phyloP scores from a whole-genome alignment of 2,329 filamentous ascomycete species.

The Daldinia sp. region DNA sequence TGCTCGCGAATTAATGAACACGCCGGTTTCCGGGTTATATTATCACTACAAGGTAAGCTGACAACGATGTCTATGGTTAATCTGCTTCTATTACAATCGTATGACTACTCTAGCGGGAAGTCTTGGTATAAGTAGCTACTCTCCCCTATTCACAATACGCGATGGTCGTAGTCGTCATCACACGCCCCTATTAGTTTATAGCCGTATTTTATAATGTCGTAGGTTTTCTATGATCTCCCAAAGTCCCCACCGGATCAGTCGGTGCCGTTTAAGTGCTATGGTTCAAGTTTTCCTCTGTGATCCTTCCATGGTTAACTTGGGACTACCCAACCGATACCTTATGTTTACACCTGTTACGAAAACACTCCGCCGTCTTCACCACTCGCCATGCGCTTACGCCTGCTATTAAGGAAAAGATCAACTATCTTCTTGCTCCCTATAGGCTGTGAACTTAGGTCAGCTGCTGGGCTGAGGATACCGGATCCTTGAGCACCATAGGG shows the following conservation, averaged over 20 bases:
- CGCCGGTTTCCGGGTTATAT: background rate
- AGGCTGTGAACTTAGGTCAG: conserved; percentile 41
- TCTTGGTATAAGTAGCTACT: conserved; percentile 1
- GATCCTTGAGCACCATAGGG: conserved; percentile 33
- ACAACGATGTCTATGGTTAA: background rate
- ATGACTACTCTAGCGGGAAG: background rate
- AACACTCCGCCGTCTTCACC: conserved; percentile 50
- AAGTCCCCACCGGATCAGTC: background rate
- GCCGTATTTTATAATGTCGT: background rate
- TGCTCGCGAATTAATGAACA: too few relatives aligned
- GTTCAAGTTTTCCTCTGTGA: background rate
- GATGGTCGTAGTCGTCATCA: conserved; percentile 14
- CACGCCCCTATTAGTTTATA: background rate
- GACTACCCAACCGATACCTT: background rate
- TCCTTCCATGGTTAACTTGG: background rate
- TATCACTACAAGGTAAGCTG: background rate
- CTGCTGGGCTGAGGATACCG: conserved; percentile 29
- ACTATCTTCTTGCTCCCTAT: conserved; percentile 62
- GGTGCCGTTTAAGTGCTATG: background rate
- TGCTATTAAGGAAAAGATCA: conserved; percentile 61
- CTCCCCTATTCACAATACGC: conserved; percentile 17
- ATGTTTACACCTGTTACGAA: background rate
- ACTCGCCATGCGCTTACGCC: conserved; percentile 53
- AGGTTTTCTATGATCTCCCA: background rate
- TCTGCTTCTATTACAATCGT: conserved; percentile 17